These are phyloP conservation scores for Entomortierella parvispora DNA, from an alignment of 192 early-diverging fungal species.

Conservation along the genomic window DNA sequence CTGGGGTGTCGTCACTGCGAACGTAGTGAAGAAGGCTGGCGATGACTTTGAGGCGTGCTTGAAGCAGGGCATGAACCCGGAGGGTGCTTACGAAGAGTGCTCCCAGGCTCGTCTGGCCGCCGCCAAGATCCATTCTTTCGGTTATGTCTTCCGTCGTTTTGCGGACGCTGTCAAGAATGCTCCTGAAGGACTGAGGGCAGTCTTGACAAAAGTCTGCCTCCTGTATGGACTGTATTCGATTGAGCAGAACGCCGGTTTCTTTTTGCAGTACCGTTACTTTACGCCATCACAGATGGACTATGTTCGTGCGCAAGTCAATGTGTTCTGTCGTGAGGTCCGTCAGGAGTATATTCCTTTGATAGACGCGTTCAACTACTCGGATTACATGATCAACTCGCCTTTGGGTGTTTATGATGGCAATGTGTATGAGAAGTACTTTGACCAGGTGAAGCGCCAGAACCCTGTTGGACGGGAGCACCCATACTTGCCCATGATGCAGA, in stretches of 20 bases:
- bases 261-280: constrained; percentile 87
- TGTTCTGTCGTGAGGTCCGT: constrained; percentile 72
- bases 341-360: constrained; percentile 82
- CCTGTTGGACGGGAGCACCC: constrained; percentile 64
- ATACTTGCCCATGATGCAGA: constrained; percentile 85
- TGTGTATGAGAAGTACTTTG: constrained; percentile 86
- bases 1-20: constrained; percentile 83
- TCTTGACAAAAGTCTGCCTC: constrained; percentile 74
- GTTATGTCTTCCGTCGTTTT: constrained; percentile 86
- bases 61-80: constrained; percentile 72
- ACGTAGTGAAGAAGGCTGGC: constrained; percentile 84
- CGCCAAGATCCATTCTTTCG: constrained; percentile 83
- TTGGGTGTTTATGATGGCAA: constrained; percentile 87
- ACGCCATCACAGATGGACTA: constrained; percentile 72
- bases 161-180: constrained; percentile 73
- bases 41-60: constrained; percentile 76
- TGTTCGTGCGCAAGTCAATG: constrained; percentile 71
- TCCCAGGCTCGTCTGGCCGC: constrained; percentile 83
- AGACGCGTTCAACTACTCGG: constrained; percentile 87
- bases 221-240: constrained; percentile 87
- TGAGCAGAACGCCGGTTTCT: constrained; percentile 80
- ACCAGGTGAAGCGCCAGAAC: constrained; percentile 79
- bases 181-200: constrained; percentile 65
- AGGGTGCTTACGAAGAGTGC: constrained; percentile 87
- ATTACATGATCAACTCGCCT: constrained; percentile 89